Conservation (phyloP, 345 rosid genomes). For the Theobroma cacao region DNA sequence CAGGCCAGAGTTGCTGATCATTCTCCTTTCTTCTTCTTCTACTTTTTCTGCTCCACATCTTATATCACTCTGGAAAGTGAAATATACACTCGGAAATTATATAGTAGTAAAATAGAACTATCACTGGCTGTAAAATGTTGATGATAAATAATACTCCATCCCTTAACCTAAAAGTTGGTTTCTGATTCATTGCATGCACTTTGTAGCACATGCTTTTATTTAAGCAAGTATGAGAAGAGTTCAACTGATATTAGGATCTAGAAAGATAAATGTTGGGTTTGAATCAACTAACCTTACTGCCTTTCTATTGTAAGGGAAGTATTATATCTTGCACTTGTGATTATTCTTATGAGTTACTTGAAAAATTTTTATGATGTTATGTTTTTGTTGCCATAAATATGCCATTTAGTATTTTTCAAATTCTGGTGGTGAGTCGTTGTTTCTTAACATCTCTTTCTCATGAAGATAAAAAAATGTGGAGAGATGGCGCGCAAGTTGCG, state of each 20-base stretch:
- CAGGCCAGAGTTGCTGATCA: not conserved
- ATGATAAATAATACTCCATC: not conserved
- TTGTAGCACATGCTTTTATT: not conserved
- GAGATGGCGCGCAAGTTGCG: slow-evolving; percentile 93
- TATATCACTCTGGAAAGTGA: not conserved
- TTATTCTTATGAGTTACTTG: not conserved
- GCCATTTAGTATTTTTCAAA: not conserved
- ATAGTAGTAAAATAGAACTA: not conserved
- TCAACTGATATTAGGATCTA: not conserved
- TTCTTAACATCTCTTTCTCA: slow-evolving; percentile 11
- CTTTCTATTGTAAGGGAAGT: not conserved
- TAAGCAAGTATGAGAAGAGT: not conserved
- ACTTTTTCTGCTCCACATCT: not conserved
- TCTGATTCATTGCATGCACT: not conserved
- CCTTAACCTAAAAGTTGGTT: not conserved
- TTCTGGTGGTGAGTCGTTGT: not conserved
- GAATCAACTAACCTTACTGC: not conserved
- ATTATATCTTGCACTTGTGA: slow-evolving; percentile 5
- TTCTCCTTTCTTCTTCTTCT: not conserved
- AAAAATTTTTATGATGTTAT: not conserved
- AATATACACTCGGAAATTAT: not conserved
- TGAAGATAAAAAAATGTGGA: slow-evolving; percentile 81
- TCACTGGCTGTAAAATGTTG: not conserved
- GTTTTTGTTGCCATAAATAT: not conserved
- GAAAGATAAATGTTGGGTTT: not conserved